phyloP scores from a whole-genome alignment of 129 eudicot genomes.

The Artemisia annua region DNA sequence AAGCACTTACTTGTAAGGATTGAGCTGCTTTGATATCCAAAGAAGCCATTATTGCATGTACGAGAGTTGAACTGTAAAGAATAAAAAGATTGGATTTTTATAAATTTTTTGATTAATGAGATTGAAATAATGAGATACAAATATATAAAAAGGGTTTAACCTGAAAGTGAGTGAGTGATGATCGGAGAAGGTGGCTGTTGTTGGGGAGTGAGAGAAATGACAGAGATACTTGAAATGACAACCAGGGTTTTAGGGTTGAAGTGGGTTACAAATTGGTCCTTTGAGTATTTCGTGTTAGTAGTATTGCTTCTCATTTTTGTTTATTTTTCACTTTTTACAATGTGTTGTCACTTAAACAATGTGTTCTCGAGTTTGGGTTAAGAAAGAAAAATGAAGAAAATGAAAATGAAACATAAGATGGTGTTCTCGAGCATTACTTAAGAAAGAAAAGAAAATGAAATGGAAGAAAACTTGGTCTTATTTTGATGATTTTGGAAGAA shows the following conservation, averaged over 20 bases:
- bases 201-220: background rate
- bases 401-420: too few relatives aligned
- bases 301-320: too few relatives aligned
- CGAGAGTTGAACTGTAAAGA: background rate
- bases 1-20: conserved; percentile 48
- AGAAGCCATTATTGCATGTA: conserved; percentile 43
- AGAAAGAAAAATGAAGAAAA: too few relatives aligned
- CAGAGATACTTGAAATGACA: background rate
- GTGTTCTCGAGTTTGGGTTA: too few relatives aligned
- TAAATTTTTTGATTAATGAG: background rate
- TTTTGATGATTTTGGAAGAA: too few relatives aligned
- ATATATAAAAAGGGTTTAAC: background rate
- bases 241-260: conserved; percentile 22
- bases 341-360: too few relatives aligned
- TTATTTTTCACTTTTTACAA: too few relatives aligned
- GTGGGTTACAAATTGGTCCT: background rate
- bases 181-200: conserved; percentile 12
- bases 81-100: conserved; percentile 2
- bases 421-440: too few relatives aligned
- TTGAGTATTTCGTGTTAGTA: background rate
- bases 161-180: background rate
- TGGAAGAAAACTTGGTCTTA: too few relatives aligned
- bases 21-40: conserved; percentile 48
- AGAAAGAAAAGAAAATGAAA: too few relatives aligned
- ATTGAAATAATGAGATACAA: background rate